Evolutionary conservation across 345 rosid genomes (phyloP), one percentile per base, ranked within the genome.

Genomic region (Anacardium occidentale): DNA sequence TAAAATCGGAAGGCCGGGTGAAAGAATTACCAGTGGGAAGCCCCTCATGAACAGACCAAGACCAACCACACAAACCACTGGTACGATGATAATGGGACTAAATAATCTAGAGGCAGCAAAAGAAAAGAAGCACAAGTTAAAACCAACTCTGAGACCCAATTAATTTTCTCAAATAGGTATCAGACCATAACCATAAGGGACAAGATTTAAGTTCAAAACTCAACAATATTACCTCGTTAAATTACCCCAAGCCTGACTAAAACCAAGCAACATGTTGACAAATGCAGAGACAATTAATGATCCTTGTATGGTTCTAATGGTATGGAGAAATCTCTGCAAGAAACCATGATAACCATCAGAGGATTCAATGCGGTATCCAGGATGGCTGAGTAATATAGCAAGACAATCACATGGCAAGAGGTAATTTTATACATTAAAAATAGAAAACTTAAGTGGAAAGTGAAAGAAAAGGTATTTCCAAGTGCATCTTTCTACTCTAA

Each of bases 261-360:
- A 95, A 22, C 99, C 99, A 54, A 92, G 79, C 66, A 91, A 76
- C 55, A 95, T 91, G 84, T 91, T 92, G 77, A 89, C 44, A 60
- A 95, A 91, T 3, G 99, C 91, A 57, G 94, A 87, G 79, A 95
- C 87, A 71, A 95, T 95, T 14, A 95, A 64, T 4, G 98, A 91
- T 72, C 99, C 98, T 77, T 95, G 99, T 75, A 95, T 84, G 18
- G 96, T 90, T 82, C 99, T 90, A 48, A 95, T 93, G 8, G 83
- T 82, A 75, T 78, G 85, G 45, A 72, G 74, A 76, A 95, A 95
- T 77, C 94, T 86, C 99, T 95, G 88, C 82, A 84, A 75, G 26
- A 64, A 78, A 62, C 42, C 17, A 75, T 21, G 26, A 69, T 64
- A 45, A 7, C 47, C 1, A 70, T 63, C 56, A 66, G 62, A 18